These are phyloP conservation scores for Pseudocercospora fuligena DNA, from an alignment of 2,329 filamentous ascomycete genomes.

Conservation along the genomic window DNA sequence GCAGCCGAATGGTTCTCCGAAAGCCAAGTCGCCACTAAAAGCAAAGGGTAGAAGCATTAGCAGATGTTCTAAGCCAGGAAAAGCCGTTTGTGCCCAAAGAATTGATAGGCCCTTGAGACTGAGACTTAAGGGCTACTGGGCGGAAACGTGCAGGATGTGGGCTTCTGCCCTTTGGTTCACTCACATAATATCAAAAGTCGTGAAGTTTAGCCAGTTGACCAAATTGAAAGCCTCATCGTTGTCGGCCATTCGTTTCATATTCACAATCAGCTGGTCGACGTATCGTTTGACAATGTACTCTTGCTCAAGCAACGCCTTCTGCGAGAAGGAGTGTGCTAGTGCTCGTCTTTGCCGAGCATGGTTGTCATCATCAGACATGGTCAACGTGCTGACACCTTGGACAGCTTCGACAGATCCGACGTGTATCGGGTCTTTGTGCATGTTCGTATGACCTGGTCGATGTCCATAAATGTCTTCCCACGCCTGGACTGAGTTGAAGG, in stretches of 20 bases:
- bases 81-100: too few species aligned
- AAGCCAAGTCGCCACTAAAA: slow-evolving; percentile 32
- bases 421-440: slow-evolving; percentile 42
- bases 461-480: slow-evolving; percentile 53
- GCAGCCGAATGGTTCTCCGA: slow-evolving; percentile 36
- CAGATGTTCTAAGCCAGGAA: too few species aligned
- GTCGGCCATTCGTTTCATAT: slow-evolving; percentile 38
- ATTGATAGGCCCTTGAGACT: too few species aligned
- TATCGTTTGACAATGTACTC: slow-evolving; percentile 45
- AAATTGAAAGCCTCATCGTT: slow-evolving; percentile 27
- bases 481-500: slow-evolving; percentile 46
- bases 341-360: slow-evolving; percentile 46
- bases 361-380: slow-evolving; percentile 42
- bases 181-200: slow-evolving; percentile 36
- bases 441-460: slow-evolving; percentile 39
- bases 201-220: slow-evolving; percentile 40
- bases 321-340: slow-evolving; percentile 47
- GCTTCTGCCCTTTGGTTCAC: too few species aligned
- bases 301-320: slow-evolving; percentile 47
- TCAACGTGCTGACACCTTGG: slow-evolving; percentile 38
- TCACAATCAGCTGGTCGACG: slow-evolving; percentile 44
- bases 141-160: too few species aligned
- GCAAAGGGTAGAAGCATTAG: too few species aligned
- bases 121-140: too few species aligned
- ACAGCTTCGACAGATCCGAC: slow-evolving; percentile 41